These are phyloP conservation scores for Telopea speciosissima DNA, from an alignment of 177 flowering plant genomes.

Conservation along the genomic window DNA sequence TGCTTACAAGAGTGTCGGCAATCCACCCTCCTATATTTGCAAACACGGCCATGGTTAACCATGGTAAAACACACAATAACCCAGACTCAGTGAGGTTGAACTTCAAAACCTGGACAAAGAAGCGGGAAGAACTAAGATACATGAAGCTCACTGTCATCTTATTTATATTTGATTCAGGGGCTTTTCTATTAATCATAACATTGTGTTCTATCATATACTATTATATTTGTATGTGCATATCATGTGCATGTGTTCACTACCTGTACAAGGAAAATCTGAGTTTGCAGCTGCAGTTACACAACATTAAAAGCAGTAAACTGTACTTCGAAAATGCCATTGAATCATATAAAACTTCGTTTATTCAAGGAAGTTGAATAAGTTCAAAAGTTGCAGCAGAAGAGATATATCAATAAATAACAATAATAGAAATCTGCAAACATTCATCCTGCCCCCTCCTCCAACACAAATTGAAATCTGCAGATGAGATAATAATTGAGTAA, in stretches of 20 bases:
- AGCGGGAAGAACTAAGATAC: background rate
- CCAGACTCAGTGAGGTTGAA: conserved; percentile 99
- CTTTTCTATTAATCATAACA: background rate
- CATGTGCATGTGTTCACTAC: background rate
- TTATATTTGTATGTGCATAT: too few species aligned
- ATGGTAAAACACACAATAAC: conserved; percentile 86
- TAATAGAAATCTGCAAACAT: too few species aligned
- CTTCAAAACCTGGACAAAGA: conserved; percentile 71
- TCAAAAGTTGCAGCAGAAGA: background rate
- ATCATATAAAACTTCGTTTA: too few species aligned
- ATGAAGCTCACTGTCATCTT: background rate
- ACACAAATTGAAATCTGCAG: background rate
- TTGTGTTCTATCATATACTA: background rate
- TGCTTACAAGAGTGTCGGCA: conserved; percentile 92
- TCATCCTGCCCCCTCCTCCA: background rate
- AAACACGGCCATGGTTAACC: conserved; percentile 98
- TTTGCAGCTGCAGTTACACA: background rate
- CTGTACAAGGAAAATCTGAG: background rate
- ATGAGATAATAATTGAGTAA: background rate
- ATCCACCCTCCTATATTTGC: conserved; percentile 99
- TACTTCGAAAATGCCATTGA: background rate
- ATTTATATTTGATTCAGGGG: background rate
- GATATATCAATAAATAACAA: background rate
- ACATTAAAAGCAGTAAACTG: background rate
- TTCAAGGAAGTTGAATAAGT: background rate